Evolutionary conservation across 352 stramenopile species (phyloP), one percentile per base, ranked within the genome.

Genomic region (Globisporangium cederbergense): DNA sequence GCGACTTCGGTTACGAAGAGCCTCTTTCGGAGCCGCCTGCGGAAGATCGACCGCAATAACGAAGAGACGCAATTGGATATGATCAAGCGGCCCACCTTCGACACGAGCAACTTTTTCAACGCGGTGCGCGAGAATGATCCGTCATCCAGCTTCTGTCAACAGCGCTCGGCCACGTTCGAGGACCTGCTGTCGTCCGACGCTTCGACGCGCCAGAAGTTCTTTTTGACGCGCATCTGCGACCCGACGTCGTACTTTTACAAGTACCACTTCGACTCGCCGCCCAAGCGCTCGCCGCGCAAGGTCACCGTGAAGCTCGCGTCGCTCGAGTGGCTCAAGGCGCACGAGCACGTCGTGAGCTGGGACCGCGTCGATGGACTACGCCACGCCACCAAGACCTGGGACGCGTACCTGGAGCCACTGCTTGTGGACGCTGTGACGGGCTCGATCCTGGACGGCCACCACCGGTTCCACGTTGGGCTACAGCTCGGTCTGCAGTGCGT

Each of bases 221-320:
- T 90, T 65, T 66, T 89, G 46, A 93, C 85, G 57, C 87, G 87
- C 58, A 85, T 95, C 43, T 81, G 81, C 34, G 87, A 95, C 54
- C 87, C 87, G n/a, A 95, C 87, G 40, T 95, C 87, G 46, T 95
- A 95, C 70, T 95, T 95, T 28, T 95, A 90, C 87, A 95, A 95
- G 73, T 95, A 90, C 77, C 84, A 86, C 64, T 91, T 95, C 47
- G 82, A 93, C 53, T 78, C 81, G 45, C 77, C 66, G 22, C 82
- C 76, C 18, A 76, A 88, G 63, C 84, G 85, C 3, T 75, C 85
- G 53, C 87, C 87, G 5, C 88, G 88, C 62, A 87, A 86, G 42
- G 62, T 82, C 14, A 61, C 30, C 4, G 79, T 95, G 28, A 71
- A 83, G 54, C 49, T 93, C 13, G 87, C 81, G 11, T 71, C 78